A percentile compares a stretch with the other conserved stretches of the same genome.
These are phyloP conservation scores for Agaricus subrufescens DNA, from an alignment of 768 basidiomycete species.

Conservation along the genomic window DNA sequence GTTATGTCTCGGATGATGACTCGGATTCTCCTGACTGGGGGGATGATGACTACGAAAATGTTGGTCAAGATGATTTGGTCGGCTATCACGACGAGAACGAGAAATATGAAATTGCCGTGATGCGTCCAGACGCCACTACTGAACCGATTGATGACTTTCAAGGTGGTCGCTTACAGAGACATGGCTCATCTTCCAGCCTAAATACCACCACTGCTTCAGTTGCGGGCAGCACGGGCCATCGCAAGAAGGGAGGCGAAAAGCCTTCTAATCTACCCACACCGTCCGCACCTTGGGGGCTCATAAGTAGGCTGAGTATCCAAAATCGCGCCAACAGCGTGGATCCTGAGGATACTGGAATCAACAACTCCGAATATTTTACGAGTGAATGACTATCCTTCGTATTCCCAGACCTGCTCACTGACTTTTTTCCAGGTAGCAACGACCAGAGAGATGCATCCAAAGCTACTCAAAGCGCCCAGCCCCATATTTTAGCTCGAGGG, in stretches of 20 bases:
- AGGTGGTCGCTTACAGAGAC: conserved; percentile 26
- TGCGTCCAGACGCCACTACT: conserved; percentile 32
- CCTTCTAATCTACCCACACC: conserved; percentile 56
- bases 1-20: conserved; percentile 45
- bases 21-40: conserved; percentile 35
- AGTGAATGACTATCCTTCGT: conserved; percentile 41
- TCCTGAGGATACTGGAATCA: conserved; percentile 54
- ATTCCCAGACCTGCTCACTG: neutral
- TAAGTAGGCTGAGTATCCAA: conserved; percentile 59
- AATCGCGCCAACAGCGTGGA: conserved; percentile 29
- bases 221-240: conserved; percentile 18
- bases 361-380: conserved; percentile 63
- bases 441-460: conserved; percentile 22
- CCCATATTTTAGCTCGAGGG: conserved; percentile 60
- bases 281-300: conserved; percentile 70
- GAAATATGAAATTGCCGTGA: conserved; percentile 37
- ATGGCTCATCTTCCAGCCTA: conserved; percentile 34
- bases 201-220: conserved; percentile 27
- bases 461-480: conserved; percentile 43
- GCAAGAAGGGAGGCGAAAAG: conserved; percentile 41
- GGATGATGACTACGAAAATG: conserved; percentile 34
- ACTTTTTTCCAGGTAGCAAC: neutral
- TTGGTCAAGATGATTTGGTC: conserved; percentile 27
- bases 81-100: conserved; percentile 25
- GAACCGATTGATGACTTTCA: neutral